phyloP scores from a whole-genome alignment of 345 rosid genomes.

The Noccaea bulbosa region DNA sequence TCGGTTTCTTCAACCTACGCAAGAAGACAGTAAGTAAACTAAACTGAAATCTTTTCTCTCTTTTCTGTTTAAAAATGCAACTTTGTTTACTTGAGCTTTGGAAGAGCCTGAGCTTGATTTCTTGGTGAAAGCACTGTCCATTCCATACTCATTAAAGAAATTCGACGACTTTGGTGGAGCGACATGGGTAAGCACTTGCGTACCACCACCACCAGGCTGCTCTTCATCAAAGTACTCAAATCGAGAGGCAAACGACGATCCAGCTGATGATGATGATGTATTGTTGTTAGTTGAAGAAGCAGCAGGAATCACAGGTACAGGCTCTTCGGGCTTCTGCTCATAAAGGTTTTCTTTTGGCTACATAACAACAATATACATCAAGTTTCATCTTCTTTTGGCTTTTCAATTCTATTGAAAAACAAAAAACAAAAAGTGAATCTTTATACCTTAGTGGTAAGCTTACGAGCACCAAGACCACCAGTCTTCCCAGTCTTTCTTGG shows the following conservation, averaged over 20 bases:
- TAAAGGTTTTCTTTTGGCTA: conserved; percentile 87
- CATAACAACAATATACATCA: conserved; percentile 25
- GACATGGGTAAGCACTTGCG: conserved; percentile 85
- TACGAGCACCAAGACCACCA: conserved; percentile 47
- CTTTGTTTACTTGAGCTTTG: conserved; percentile 64
- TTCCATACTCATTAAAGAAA: conserved; percentile 91
- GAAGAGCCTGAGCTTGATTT: conserved; percentile 65
- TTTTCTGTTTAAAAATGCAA: conserved; percentile 3
- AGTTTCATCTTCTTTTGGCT: too few relatives aligned
- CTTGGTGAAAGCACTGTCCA: conserved; percentile 74
- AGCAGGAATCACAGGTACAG: conserved; percentile 59
- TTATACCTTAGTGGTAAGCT: conserved; percentile 46
- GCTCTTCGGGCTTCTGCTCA: conserved; percentile 98
- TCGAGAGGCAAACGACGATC: conserved; percentile 76
- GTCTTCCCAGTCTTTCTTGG: conserved; percentile 40
- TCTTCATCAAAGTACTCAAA: conserved; percentile 84
- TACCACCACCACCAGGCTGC: conserved; percentile 61
- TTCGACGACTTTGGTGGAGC: conserved; percentile 91
- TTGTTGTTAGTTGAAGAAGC: conserved; percentile 53
- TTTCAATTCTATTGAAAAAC: background rate
- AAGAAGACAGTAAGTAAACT: background rate
- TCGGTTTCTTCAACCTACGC: conserved; percentile 81
- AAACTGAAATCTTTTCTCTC: background rate
- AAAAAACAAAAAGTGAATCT: background rate
- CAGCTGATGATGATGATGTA: conserved; percentile 47